phyloP scores from a whole-genome alignment of 345 rosid species.

The Bruguiera gymnorhiza region DNA sequence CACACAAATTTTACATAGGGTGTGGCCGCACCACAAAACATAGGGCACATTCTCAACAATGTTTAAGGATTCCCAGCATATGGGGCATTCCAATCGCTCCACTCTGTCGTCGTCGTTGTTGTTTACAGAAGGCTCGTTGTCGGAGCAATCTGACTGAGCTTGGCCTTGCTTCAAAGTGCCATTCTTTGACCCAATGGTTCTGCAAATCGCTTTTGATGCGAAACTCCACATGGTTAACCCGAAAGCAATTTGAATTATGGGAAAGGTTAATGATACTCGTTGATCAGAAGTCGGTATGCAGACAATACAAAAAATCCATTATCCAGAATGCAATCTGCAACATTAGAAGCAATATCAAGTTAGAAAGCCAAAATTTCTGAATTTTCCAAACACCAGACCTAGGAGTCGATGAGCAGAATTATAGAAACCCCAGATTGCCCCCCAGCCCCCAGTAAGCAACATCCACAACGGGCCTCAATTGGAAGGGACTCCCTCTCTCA shows the following conservation, averaged over 20 bases:
- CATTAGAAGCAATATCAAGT: too few species aligned
- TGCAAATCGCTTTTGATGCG: constrained; percentile 11
- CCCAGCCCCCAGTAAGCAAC: too few species aligned
- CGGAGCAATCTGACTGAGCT: constrained; percentile 59
- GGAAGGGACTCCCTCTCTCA: too few species aligned
- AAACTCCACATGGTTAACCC: constrained; percentile 16
- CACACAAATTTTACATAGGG: constrained; percentile 83
- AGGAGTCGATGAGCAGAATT: too few species aligned
- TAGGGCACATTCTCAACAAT: constrained; percentile 90
- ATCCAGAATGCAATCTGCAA: too few species aligned
- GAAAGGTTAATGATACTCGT: neutral
- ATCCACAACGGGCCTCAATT: too few species aligned
- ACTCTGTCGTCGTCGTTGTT: constrained; percentile 42
- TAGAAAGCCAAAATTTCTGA: too few species aligned
- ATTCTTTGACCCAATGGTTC: constrained; percentile 19
- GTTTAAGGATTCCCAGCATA: constrained; percentile 89
- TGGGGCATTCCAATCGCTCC: constrained; percentile 82
- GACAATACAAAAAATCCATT: neutral
- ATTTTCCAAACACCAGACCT: too few species aligned
- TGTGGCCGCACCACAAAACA: constrained; percentile 92
- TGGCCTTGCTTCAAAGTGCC: constrained; percentile 32
- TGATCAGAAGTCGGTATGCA: neutral
- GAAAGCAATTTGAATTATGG: neutral
- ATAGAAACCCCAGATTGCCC: too few species aligned
- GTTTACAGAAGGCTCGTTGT: constrained; percentile 60